Conservation (phyloP, 2,329 filamentous ascomycete species). For the Colletotrichum sp. region DNA sequence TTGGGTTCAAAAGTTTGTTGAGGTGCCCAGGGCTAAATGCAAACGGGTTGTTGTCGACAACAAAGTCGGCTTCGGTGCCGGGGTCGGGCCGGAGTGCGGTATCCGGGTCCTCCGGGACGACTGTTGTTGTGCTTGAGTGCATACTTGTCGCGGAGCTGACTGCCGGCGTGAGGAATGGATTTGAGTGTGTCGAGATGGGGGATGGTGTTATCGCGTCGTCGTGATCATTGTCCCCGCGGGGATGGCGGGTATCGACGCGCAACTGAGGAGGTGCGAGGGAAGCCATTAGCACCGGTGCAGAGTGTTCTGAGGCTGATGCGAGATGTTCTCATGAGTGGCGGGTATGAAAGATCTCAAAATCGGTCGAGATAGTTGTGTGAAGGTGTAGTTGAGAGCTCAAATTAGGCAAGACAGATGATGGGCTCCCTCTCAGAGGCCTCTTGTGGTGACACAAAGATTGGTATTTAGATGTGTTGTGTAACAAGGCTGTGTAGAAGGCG, state of each 20-base stretch:
- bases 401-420: neutral
- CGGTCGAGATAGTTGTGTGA: neutral
- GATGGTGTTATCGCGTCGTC: constrained; percentile 22
- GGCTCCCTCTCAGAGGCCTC: neutral
- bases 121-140: constrained; percentile 15
- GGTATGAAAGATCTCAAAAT: neutral
- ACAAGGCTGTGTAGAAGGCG: neutral
- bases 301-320: neutral
- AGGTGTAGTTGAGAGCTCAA: neutral
- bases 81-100: constrained; percentile 71
- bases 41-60: constrained; percentile 76
- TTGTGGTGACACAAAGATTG: neutral
- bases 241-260: constrained; percentile 17
- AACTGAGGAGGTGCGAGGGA: constrained; percentile 20
- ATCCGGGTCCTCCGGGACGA: constrained; percentile 34
- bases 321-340: neutral
- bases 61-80: constrained; percentile 73
- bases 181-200: constrained; percentile 24
- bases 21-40: constrained; percentile 77
- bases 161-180: constrained; percentile 30
- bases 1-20: constrained; percentile 77
- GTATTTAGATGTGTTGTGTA: constrained; percentile 1
- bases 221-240: constrained; percentile 6
- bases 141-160: constrained; percentile 22
- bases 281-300: constrained; percentile 18